These are phyloP conservation scores for Ogataea pilisensis DNA, from an alignment of 805 yeast species.

Conservation along the genomic window DNA sequence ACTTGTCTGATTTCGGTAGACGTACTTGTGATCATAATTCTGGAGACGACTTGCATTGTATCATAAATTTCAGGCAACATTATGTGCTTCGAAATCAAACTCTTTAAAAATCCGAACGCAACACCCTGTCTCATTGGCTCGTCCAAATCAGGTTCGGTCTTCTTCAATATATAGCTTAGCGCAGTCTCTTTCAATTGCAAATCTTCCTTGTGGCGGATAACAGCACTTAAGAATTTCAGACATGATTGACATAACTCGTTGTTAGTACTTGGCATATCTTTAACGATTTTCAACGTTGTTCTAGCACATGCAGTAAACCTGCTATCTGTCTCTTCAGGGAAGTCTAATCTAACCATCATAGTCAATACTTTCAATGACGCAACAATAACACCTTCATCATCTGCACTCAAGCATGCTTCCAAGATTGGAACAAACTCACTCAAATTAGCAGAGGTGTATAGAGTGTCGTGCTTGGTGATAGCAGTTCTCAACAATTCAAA, in stretches of 20 bases:
- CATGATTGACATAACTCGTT: conserved; percentile 78
- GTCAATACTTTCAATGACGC: conserved; percentile 63
- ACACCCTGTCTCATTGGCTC: conserved; percentile 87
- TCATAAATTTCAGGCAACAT: conserved; percentile 88
- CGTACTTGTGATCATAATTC: conserved; percentile 87
- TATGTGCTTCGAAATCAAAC: conserved; percentile 69
- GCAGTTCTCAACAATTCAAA: conserved; percentile 73
- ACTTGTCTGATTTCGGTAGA: conserved; percentile 76
- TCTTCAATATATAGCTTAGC: conserved; percentile 63
- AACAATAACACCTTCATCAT: conserved; percentile 72
- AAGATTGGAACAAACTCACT: conserved; percentile 73
- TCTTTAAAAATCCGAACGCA: conserved; percentile 78
- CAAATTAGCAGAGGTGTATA: conserved; percentile 57
- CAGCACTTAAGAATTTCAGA: conserved; percentile 65
- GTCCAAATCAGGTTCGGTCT: conserved; percentile 80
- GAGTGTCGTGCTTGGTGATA: conserved; percentile 54
- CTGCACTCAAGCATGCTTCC: conserved; percentile 55
- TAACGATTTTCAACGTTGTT: conserved; percentile 56
- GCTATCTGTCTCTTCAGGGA: conserved; percentile 47
- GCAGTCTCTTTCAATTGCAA: conserved; percentile 67
- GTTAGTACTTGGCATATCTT: conserved; percentile 73
- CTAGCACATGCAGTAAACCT: conserved; percentile 59
- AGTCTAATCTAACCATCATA: conserved; percentile 56
- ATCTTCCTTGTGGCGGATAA: conserved; percentile 65
- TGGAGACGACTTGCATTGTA: conserved; percentile 72